phyloP scores from a whole-genome alignment of 176 grass and related monocot species.

The Triticum timopheevii region DNA sequence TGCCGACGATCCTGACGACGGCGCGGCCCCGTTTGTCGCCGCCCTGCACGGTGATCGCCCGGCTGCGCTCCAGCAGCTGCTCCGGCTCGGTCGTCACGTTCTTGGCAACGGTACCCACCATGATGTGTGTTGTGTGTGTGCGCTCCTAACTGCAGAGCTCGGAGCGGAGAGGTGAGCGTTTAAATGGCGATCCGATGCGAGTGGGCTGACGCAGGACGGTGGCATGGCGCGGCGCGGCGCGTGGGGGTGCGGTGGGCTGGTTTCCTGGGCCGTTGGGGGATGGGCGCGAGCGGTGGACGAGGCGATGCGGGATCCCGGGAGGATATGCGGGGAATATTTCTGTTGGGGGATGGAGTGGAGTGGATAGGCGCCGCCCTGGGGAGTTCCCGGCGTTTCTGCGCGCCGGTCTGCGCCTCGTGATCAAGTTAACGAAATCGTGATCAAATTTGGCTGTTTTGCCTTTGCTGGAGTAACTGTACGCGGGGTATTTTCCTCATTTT shows the following conservation, averaged over 20 bases:
- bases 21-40: slow-evolving; percentile 53
- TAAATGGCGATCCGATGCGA: slow-evolving; percentile 28
- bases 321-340: slow-evolving; percentile 55
- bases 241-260: neutral
- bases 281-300: slow-evolving; percentile 26
- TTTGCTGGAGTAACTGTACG: neutral
- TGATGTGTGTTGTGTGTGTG: neutral
- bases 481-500: neutral
- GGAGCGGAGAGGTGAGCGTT: neutral
- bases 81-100: slow-evolving; percentile 25
- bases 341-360: neutral
- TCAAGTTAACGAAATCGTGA: neutral
- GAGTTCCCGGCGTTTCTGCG: neutral
- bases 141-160: neutral
- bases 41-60: slow-evolving; percentile 66
- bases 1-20: slow-evolving; percentile 80
- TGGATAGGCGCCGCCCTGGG: slow-evolving; percentile 14
- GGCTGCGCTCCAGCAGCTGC: slow-evolving; percentile 54
- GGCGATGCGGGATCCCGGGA: slow-evolving; percentile 29
- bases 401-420: neutral
- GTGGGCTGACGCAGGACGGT: neutral
- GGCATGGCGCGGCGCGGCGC: slow-evolving; percentile 25
- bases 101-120: slow-evolving; percentile 17
- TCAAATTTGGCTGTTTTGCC: neutral
- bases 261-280: slow-evolving; percentile 13